These are phyloP conservation scores for Physcomitrellopsis africana DNA, from an alignment of 225 moss, liverwort and hornwort genomes.

Conservation along the genomic window DNA sequence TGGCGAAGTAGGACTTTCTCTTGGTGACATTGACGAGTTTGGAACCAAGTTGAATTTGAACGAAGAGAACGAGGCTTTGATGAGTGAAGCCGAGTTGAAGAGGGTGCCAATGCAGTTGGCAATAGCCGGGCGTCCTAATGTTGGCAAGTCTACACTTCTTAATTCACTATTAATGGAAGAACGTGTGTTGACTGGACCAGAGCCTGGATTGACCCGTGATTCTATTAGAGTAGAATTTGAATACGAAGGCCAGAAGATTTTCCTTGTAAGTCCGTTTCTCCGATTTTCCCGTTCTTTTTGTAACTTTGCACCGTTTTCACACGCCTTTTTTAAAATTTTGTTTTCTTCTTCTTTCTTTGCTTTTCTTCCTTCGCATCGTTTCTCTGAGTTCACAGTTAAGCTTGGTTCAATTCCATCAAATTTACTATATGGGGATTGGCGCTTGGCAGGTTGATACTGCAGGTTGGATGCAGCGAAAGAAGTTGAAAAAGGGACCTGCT, in stretches of 20 bases:
- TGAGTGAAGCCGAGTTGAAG: constrained; percentile 52
- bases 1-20: background rate
- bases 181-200: constrained; percentile 95
- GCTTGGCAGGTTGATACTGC: constrained; percentile 90
- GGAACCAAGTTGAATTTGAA: constrained; percentile 34
- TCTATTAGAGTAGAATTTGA: constrained; percentile 77
- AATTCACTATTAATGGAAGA: constrained; percentile 80
- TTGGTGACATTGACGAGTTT: constrained; percentile 24
- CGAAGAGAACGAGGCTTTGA: constrained; percentile 40
- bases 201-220: constrained; percentile 98
- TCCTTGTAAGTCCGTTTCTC: constrained; percentile 53
- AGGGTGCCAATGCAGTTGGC: constrained; percentile 91
- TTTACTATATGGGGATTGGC: constrained; percentile 20
- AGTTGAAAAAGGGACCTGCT: constrained; percentile 82
- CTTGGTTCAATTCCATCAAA: constrained; percentile 1
- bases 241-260: constrained; percentile 77
- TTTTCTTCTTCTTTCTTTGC: background rate
- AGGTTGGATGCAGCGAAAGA: constrained; percentile 96
- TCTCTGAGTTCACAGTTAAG: constrained; percentile 14
- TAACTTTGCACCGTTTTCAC: background rate
- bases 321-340: background rate
- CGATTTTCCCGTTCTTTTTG: constrained; percentile 2
- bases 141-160: constrained; percentile 95
- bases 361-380: background rate
- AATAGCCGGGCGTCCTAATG: constrained; percentile 93